Base-by-base conservation (phyloP, 1,139 yeast species). In the Debaryomyces udenii region DNA sequence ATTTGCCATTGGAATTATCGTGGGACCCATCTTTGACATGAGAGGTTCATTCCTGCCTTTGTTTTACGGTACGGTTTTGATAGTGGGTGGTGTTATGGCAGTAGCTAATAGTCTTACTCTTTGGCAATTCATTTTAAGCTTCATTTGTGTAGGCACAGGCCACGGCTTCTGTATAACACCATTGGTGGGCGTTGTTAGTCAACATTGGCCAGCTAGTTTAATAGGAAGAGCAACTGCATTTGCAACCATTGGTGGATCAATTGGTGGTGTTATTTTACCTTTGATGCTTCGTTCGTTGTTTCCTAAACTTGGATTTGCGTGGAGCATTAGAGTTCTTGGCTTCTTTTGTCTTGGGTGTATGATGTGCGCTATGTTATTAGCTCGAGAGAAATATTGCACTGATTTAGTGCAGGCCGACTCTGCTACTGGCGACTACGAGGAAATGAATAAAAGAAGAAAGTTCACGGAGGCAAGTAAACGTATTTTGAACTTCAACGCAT, bases 201-300 rank as follows among this genome's bases (percentile, higher is more conserved):
- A 38, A 13, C 74, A 69, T 45, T 69, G 74, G 74, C 66, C 68
- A 40, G 52, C 57, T 16, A 42, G 48, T 16, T 64, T 61, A 40
- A 48, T 73, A 41, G 75, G 73, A 2, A 47, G 57, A 33, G 70
- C 70, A 14, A 60, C 62, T 22, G 72, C 70, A 0, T 42, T 66
- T 18, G 73, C 73, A 10, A 68, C 74, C 3, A 51, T 61, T 23
- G 75, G 74, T 3, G 74, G 74, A 1, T 63, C 70, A 3, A 55
- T 68, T 3, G 75, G 75, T 9, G 73, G 74, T 2, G 56, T 68
- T 9, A 51, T 62, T 5, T 57, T 68, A 31, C 72, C 73, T 2
- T 50, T 68, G 35, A 55, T 68, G 55, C 56, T 69, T 31, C 56
- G 70, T 33, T 46, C 58, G 5, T 53, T 68, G 15, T 68, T 61